Base-by-base conservation (phyloP, 1,284 basidiomycete genomes). In the Ceratobasidium sp. region DNA sequence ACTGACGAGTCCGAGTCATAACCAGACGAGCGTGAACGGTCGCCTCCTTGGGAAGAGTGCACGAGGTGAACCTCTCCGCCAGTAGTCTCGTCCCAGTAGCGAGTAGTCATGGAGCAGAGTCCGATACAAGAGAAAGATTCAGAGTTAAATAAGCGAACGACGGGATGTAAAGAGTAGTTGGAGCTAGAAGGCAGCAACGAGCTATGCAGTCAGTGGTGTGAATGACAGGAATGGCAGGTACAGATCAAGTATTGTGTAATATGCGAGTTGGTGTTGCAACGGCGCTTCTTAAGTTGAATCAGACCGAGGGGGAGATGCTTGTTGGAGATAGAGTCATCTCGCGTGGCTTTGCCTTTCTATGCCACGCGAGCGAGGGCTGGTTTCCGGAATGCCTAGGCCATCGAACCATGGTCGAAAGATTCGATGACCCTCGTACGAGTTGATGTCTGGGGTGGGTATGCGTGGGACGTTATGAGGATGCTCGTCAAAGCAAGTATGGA, bases 301-400 rank as follows among this genome's bases (percentile, higher is more conserved):
- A 7, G 20, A 6, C 20, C 10, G n/a, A 13, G 25, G 64, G 64
- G 64, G 50, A 45, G 38, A 54, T 60, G 38, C 32, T 55, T 54
- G 52, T 42, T 54, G 40, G 52, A 22, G 43, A 27, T 40, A 54
- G 52, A 67, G 64, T 67, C 64, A 67, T 35, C n/a, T 53, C 64
- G 52, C 64, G 52, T 67, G 64, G 64, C 64, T 55, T 67, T 67
- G 52, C 40, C 64, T 54, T 67, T 55, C 64, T 67, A 65, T 65
- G 64, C 64, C 64, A 67, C 64, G 64, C 64, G 64, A 67, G 64
- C 64, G 50, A 55, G 64, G 52, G 20, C 34, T 15, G 34, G 32
- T 54, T 54, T 32, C 52, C 29, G 52, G 15, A 3, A 4, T 13
- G 27, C 35, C 43, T 52, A 34, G 34, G 29, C 22, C 50, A 67